phyloP scores from a whole-genome alignment of 129 eudicot genomes.

The Heracleum sosnowskyi region DNA sequence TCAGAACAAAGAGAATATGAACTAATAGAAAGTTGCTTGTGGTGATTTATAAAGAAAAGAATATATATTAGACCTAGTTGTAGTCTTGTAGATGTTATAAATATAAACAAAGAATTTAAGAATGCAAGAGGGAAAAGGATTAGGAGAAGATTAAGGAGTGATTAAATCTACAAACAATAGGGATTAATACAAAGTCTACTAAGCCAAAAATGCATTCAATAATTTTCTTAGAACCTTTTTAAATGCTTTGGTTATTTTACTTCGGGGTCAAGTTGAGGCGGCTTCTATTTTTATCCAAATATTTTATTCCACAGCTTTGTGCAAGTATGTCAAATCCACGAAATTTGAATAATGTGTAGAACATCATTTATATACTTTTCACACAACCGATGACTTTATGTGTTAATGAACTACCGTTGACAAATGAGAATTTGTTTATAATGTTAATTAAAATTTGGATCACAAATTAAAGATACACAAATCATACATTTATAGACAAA shows the following conservation, averaged over 20 bases:
- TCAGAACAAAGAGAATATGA: background rate
- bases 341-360: background rate
- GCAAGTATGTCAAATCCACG: background rate
- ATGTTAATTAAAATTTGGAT: too few relatives aligned
- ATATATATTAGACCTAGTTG: background rate
- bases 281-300: background rate
- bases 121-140: conserved; percentile 1
- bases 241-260: background rate
- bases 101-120: background rate
- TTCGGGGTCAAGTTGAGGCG: background rate
- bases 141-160: background rate
- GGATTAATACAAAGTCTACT: background rate
- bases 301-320: background rate
- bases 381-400: background rate
- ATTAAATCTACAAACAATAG: background rate
- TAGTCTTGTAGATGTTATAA: background rate
- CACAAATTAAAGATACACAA: background rate
- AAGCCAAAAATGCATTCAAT: background rate
- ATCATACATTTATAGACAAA: background rate
- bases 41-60: background rate
- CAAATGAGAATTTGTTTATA: background rate
- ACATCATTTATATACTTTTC: background rate
- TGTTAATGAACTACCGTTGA: background rate
- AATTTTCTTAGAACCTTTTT: background rate
- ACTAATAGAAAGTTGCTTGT: background rate